Conservation (phyloP, 148 eudicot genomes). For the Suaeda aralocaspica region DNA sequence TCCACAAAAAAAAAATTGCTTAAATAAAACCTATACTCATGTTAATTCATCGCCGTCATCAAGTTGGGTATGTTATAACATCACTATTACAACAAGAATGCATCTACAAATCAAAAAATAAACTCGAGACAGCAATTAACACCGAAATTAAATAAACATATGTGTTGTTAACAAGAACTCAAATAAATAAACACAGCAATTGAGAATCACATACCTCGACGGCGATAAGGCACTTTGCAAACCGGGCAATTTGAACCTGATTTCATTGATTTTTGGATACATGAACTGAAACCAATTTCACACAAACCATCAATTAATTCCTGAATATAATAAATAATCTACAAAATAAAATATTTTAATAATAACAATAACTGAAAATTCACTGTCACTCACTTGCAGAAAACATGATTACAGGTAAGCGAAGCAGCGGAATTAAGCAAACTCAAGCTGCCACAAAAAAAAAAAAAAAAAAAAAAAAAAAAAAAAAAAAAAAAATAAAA, state of each 20-base stretch:
- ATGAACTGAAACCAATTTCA: slow-evolving; percentile 36
- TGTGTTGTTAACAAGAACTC: not conserved
- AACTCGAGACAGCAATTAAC: no score
- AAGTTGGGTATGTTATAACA: no score
- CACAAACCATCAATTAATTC: not conserved
- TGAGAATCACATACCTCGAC: slow-evolving; percentile 46
- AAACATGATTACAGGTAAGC: slow-evolving; percentile 83
- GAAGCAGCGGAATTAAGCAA: slow-evolving; percentile 64
- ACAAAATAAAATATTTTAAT: no score
- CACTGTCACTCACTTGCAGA: slow-evolving; percentile 62
- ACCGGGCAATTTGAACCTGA: slow-evolving; percentile 82
- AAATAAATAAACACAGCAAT: not conserved
- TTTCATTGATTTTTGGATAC: slow-evolving; percentile 78
- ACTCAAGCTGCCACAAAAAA: slow-evolving; percentile 80
- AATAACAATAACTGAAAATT: not conserved
- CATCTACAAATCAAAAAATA: no score
- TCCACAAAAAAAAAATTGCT: not conserved
- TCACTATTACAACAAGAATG: no score
- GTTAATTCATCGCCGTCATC: not conserved
- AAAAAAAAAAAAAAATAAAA: no score
- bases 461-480: no score
- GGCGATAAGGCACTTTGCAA: slow-evolving; percentile 74
- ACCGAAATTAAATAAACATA: no score
- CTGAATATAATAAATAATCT: no score
- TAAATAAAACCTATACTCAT: not conserved